Conservation (phyloP, 805 yeast genomes). For the Starmerella roubikii region DNA sequence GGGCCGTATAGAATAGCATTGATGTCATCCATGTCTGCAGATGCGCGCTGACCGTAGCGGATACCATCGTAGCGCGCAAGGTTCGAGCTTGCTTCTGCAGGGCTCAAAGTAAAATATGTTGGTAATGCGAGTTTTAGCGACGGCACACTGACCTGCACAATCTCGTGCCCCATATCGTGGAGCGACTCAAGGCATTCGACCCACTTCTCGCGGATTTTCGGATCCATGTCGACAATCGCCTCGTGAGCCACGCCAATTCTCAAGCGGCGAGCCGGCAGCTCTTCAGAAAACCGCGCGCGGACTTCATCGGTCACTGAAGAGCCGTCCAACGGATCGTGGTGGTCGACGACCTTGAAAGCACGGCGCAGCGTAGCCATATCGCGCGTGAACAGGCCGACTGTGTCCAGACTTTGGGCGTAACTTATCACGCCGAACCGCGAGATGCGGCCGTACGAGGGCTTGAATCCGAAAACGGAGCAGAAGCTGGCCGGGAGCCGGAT, state of each 20-base stretch:
- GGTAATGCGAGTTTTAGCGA: slow-evolving; percentile 53
- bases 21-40: slow-evolving; percentile 24
- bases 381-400: slow-evolving; percentile 70
- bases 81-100: slow-evolving; percentile 91
- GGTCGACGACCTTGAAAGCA: slow-evolving; percentile 46
- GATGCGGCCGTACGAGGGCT: slow-evolving; percentile 84
- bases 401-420: slow-evolving; percentile 87
- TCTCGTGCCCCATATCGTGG: slow-evolving; percentile 35
- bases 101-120: slow-evolving; percentile 73
- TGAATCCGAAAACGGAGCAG: slow-evolving; percentile 73
- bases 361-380: slow-evolving; percentile 32
- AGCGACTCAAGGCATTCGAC: slow-evolving; percentile 33
- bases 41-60: slow-evolving; percentile 55
- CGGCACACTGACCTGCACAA: slow-evolving; percentile 59
- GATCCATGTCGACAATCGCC: slow-evolving; percentile 43
- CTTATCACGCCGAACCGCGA: slow-evolving; percentile 88
- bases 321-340: slow-evolving; percentile 63
- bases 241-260: slow-evolving; percentile 67
- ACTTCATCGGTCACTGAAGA: slow-evolving; percentile 33
- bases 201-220: slow-evolving; percentile 38
- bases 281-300: slow-evolving; percentile 10
- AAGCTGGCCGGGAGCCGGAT: slow-evolving; percentile 85
- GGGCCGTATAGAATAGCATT: slow-evolving; percentile 33
- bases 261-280: slow-evolving; percentile 20
- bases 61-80: slow-evolving; percentile 82